Conservation (phyloP, 495 filamentous ascomycete species). For the Penicillium chermesinum region DNA sequence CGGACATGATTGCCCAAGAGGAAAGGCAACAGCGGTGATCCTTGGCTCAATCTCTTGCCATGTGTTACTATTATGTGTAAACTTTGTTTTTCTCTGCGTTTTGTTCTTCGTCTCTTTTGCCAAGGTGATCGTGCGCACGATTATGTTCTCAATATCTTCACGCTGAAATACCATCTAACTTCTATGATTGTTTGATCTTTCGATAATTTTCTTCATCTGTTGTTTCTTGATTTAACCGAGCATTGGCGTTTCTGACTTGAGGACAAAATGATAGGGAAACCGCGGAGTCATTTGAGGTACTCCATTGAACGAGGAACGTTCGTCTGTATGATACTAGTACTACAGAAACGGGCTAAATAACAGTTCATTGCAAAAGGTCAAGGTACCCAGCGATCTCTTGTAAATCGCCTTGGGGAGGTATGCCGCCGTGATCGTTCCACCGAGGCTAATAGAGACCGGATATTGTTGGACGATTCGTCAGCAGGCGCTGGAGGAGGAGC, state of each 20-base stretch:
- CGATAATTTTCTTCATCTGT: not conserved
- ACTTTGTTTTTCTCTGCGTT: not conserved
- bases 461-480: conserved; percentile 25
- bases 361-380: conserved; percentile 35
- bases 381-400: conserved; percentile 37
- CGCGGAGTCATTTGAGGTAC: not conserved
- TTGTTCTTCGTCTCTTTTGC: too few relatives aligned
- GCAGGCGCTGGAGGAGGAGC: conserved; percentile 17
- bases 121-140: too few relatives aligned
- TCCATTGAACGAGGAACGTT: not conserved
- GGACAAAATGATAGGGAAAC: not conserved
- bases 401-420: conserved; percentile 18
- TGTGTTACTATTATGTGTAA: not conserved
- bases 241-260: not conserved
- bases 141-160: too few relatives aligned
- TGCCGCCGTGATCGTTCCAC: conserved; percentile 20
- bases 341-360: conserved; percentile 3
- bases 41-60: not conserved
- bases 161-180: too few relatives aligned
- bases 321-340: conserved; percentile 8
- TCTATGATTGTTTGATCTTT: too few relatives aligned
- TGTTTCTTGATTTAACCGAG: not conserved
- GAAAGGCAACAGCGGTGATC: conserved; percentile 10
- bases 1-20: conserved; percentile 66
- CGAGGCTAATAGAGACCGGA: conserved; percentile 21